Evolutionary conservation across 2,329 filamentous ascomycete species (phyloP), one percentile per base, ranked within the genome.

Genomic region (Pyricularia grisea): DNA sequence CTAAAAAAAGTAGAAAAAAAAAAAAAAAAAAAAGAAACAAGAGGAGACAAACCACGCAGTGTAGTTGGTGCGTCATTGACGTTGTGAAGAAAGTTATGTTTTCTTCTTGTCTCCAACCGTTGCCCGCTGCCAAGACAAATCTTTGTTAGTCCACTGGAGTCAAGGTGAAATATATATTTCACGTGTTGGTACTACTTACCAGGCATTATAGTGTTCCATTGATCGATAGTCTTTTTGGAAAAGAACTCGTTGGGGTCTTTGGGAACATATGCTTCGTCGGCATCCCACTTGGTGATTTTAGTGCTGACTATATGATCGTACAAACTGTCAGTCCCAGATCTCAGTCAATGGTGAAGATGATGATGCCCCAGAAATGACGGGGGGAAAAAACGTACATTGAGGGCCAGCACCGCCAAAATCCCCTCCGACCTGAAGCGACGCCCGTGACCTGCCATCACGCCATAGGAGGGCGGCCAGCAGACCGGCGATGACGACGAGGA

Each of bases 191-290:
- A 27, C 12, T 60, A 58, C 76, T 66, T 73, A 81, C 79, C 72
- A 5, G 80, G 80, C 77, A 82, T 76, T 11, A 82, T 67, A 7
- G 77, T 76, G 67, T 79, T 80, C 80, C 80, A 81, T 64, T 73
- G 75, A 5, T 72, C 74, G 33, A 81, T 70, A 0, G 78, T 76
- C 42, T 78, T 71, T n/a, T 79, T 73, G 28, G 73, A 75, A 66
- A 79, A 79, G 71, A 80, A 81, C n/a, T 78, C 78, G 10, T 77
- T 74, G 3, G 77, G 76, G 64, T 78, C 76, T 14, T 77, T 76
- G 3, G 80, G 80, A 25, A 79, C 78, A 69, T 79, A 81, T 4
- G 79, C 76, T 65, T 76, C 72, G 69, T 82, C 79, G 14, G 76
- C 74, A 2, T 77, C 76, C 69, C 79, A 81, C 28, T 78, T 80